These are phyloP conservation scores for Serendipita vermifera DNA, from an alignment of 768 basidiomycete species.

Conservation along the genomic window DNA sequence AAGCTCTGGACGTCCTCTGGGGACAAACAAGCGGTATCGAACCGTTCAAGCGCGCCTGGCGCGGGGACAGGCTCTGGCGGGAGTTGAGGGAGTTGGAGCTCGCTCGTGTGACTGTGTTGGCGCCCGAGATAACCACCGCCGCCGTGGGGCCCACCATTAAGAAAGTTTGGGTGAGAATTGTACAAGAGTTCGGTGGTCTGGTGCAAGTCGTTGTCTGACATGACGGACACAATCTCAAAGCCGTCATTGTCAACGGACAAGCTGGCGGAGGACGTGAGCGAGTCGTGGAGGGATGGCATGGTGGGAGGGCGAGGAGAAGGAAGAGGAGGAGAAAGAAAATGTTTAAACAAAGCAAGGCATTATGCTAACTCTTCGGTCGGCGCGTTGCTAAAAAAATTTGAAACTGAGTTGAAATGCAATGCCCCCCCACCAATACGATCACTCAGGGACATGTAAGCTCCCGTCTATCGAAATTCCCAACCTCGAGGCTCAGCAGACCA, in stretches of 20 bases:
- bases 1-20: constrained; percentile 3
- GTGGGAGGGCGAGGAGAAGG: too few relatives aligned
- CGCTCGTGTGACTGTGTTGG: not conserved
- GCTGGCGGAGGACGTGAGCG: not conserved
- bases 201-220: not conserved
- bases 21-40: not conserved
- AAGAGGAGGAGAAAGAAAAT: too few relatives aligned
- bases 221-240: constrained; percentile 3
- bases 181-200: not conserved
- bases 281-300: constrained; percentile 1
- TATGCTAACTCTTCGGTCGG: too few relatives aligned
- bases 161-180: not conserved
- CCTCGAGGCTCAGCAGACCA: too few relatives aligned
- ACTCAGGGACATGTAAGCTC: too few relatives aligned
- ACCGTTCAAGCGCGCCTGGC: not conserved
- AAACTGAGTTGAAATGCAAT: too few relatives aligned
- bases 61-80: not conserved
- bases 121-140: not conserved
- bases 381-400: too few relatives aligned
- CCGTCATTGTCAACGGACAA: not conserved
- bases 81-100: not conserved
- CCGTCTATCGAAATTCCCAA: too few relatives aligned
- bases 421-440: too few relatives aligned
- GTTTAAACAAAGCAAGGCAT: too few relatives aligned
- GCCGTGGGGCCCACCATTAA: not conserved